phyloP scores from a whole-genome alignment of 1,139 yeast genomes.

The Maudiozyma humilis region DNA sequence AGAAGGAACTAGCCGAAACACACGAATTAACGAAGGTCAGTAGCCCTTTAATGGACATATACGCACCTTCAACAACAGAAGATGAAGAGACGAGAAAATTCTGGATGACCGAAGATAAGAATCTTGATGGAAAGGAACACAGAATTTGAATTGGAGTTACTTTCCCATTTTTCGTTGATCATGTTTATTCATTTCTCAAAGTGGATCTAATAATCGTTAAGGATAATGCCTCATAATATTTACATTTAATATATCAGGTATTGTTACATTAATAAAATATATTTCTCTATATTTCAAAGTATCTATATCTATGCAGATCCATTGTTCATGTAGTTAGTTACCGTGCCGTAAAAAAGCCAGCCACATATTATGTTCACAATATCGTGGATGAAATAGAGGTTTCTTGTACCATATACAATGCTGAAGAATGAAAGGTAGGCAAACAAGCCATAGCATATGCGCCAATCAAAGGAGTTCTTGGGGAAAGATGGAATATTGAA shows the following conservation, averaged over 20 bases:
- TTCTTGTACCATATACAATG: slow-evolving; percentile 57
- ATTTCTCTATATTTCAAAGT: neutral
- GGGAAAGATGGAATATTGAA: slow-evolving; percentile 19
- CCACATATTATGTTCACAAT: slow-evolving; percentile 50
- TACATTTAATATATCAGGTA: no score
- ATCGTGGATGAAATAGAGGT: slow-evolving; percentile 65
- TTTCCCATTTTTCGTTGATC: no score
- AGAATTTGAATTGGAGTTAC: no score
- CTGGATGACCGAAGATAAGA: slow-evolving; percentile 19
- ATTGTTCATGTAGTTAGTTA: neutral
- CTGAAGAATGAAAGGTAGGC: slow-evolving; percentile 47
- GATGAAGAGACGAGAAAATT: slow-evolving; percentile 31
- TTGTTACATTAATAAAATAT: no score
- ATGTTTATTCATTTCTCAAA: neutral
- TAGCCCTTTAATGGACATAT: slow-evolving; percentile 4
- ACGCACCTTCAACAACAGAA: slow-evolving; percentile 24
- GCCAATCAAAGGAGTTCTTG: slow-evolving; percentile 18
- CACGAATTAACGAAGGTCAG: neutral
- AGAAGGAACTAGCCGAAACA: neutral
- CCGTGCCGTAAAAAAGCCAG: slow-evolving; percentile 32
- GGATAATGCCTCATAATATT: no score
- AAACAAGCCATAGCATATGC: slow-evolving; percentile 32
- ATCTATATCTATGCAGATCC: neutral
- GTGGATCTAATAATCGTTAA: neutral
- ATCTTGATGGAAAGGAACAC: no score